Base-by-base conservation (phyloP, 1,284 basidiomycete species). In the Grifola frondosa region DNA sequence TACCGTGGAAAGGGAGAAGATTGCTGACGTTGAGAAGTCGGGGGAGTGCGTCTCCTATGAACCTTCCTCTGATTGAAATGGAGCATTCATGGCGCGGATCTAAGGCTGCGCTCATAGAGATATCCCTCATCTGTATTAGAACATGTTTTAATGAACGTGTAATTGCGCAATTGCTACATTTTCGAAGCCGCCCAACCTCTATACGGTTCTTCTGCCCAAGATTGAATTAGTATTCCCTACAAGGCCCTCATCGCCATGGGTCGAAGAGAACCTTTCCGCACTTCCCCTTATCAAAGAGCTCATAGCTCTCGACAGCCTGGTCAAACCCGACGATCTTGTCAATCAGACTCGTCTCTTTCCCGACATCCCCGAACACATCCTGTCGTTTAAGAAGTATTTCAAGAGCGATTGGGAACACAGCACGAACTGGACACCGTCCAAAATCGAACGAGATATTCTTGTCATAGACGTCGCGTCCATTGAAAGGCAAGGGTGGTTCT, bases 391-490 rank as follows among this genome's bases (percentile, higher is more conserved):
- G 68, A 65, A 94, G 65, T 17, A 93, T 65, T 56, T 85, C 80
- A 29, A 88, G 72, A 0, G 88, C 89, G 42, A 79, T 66, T 3
- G 82, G 82, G 53, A 91, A 85, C 74, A 91, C 83, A 1, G 85
- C 80, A 12, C 84, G 76, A 6, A 90, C 91, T 13, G 90, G 91
- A 59, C 92, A 96, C 13, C 92, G 77, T 8, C 92, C 93, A 60
- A 92, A 93, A 54, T 88, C 83, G 40, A 90, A 69, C 2, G 81
- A 84, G 5, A 86, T 74, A 59, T 93, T 94, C 67, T 93, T 92
- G 66, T 81, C 75, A 65, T 95, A 96, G 30, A 90, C 63, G 32
- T 81, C 69, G 7, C 71, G 65, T 11, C 84, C 83, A 6, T 71
- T 78, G 53, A 81, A 81, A 0, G 84, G 84, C 23, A 87, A 50